These are phyloP conservation scores for Fusarium tjaetaba DNA, from an alignment of 2,329 filamentous ascomycete species.

Conservation along the genomic window DNA sequence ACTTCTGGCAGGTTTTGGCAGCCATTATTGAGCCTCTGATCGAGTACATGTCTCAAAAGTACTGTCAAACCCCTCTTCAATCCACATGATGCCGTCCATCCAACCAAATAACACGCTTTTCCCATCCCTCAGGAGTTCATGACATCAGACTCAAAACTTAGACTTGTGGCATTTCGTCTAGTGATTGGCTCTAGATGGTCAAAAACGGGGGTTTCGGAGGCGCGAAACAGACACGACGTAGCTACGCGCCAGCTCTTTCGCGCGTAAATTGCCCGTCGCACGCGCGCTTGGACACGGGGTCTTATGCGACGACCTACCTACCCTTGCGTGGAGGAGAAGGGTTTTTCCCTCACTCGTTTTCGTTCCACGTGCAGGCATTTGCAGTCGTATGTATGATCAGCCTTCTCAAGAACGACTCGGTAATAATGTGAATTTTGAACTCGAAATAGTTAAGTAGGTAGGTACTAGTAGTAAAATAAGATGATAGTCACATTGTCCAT, in stretches of 20 bases:
- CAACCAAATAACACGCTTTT: conserved; percentile 38
- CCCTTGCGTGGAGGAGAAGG: neutral
- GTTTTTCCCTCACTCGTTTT: neutral
- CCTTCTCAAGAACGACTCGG: neutral
- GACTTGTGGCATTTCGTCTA: neutral
- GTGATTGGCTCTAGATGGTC: conserved; percentile 36
- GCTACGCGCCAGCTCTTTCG: conserved; percentile 30
- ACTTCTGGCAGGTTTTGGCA: neutral
- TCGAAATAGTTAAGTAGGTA: conserved; percentile 11
- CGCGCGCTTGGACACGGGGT: conserved; percentile 26
- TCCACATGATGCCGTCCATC: conserved; percentile 11
- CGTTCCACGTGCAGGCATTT: neutral
- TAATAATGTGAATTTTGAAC: neutral
- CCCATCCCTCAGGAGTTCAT: conserved; percentile 29
- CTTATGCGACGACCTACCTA: conserved; percentile 1
- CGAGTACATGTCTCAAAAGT: conserved; percentile 20
- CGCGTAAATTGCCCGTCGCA: conserved; percentile 44
- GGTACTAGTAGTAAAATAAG: conserved; percentile 20
- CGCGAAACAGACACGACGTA: conserved; percentile 38
- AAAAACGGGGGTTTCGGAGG: conserved; percentile 6
- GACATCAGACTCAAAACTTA: conserved; percentile 18
- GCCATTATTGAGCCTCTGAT: neutral
- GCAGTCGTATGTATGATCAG: conserved; percentile 1
- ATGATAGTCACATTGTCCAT: conserved; percentile 31
- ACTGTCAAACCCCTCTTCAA: conserved; percentile 15